Base-by-base conservation (phyloP, 495 filamentous ascomycete genomes). In the Delitschia confertaspora region DNA sequence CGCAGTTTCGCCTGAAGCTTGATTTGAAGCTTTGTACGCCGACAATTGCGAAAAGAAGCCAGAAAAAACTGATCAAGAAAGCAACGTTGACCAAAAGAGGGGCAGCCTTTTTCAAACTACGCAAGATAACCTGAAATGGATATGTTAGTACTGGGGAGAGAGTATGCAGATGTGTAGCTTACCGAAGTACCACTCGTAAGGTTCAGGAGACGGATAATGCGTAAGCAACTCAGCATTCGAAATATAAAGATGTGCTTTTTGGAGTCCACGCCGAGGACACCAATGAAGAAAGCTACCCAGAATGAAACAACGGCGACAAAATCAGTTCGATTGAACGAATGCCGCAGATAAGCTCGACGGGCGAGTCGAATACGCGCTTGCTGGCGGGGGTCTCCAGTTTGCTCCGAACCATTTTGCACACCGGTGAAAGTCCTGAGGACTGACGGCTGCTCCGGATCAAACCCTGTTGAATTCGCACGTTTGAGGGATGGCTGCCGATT, bases 11-110 rank as follows among this genome's bases (percentile, higher is more conserved):
- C 53, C 79, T 74, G 21, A 95, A 68, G 58, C 91, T 96, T 6
- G 87, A 83, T 62, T 99, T 99, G 74, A 99, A 99, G 63, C 83
- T 91, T 63, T 99, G 91, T 11, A 96, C 80, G 1, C 93, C 91
- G 31, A 96, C 75, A 50, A 99, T 93, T 21, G 89, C 93, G 65
- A 99, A 99, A 6, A 99, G 69, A 31, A 99, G 80, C 91, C 91
- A 99, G 61, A 99, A 99, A 66, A 99, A 99, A 19, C 86, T 79
- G 59, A 99, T 93, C 11, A 99, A 69, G 57, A 99, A 93, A 4
- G 85, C 88, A 24, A 99, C 93, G 49, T 95, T 83, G 26, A 93
- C 79, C n/a, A 99, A 79, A 32, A 94, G 68, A 11, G 91, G 91
- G 0, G 88, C 85, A 3, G 91, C 88, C 59, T 94, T 89, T 60